Evolutionary conservation across 441 rosid species (phyloP).

Genomic region (Erodium trifolium): DNA sequence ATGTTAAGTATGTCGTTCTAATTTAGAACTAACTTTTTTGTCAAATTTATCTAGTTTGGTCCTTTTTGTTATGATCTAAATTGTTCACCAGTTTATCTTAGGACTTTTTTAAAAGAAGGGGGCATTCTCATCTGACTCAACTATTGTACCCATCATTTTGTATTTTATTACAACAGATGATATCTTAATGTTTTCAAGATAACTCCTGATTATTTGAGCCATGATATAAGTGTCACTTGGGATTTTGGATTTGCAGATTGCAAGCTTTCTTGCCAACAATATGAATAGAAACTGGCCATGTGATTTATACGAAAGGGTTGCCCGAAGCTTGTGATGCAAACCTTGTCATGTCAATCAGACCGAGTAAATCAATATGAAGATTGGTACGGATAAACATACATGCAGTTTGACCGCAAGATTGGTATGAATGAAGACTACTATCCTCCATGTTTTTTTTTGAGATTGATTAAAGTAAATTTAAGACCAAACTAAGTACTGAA

Average conservation of each 20-base stretch:
- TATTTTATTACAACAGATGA: too few relatives aligned
- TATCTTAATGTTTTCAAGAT: not conserved
- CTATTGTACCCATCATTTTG: not conserved
- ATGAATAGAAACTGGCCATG: conserved; percentile 84
- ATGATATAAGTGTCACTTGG: not conserved
- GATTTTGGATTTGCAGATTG: conserved; percentile 46
- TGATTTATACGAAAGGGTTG: conserved; percentile 76
- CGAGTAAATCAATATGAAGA: not conserved
- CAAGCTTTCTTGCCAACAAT: conserved; percentile 82
- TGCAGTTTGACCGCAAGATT: too few relatives aligned
- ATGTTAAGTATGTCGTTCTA: too few relatives aligned
- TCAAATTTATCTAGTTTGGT: too few relatives aligned
- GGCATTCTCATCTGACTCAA: not conserved
- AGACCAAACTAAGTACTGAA: too few relatives aligned
- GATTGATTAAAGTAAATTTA: too few relatives aligned
- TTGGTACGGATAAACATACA: not conserved
- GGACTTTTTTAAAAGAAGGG: not conserved
- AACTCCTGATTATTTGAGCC: not conserved
- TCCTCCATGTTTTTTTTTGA: too few relatives aligned
- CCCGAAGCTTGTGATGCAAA: conserved; percentile 57
- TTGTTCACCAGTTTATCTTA: not conserved
- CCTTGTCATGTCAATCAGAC: not conserved
- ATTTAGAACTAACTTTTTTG: too few relatives aligned
- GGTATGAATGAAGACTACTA: too few relatives aligned
- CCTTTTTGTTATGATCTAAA: too few relatives aligned